Evolutionary conservation across 2,329 filamentous ascomycete genomes (phyloP).

Genomic region (Fusarium sp.): DNA sequence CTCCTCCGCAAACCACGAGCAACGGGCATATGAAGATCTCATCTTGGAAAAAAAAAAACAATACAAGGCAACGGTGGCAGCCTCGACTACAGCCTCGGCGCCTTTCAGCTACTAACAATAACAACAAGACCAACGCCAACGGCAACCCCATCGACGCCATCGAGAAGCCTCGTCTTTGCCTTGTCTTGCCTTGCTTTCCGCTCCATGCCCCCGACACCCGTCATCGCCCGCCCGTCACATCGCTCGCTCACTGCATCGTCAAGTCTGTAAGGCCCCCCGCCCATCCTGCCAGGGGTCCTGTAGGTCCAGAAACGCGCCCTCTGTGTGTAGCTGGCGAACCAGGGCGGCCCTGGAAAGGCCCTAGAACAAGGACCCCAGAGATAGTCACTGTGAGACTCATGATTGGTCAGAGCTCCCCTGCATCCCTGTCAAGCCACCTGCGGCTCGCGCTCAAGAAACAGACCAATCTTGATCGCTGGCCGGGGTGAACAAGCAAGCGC

Average conservation of each 20-base stretch:
- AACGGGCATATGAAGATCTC: slow-evolving; percentile 21
- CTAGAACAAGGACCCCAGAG: slow-evolving; percentile 21
- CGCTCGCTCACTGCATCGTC: slow-evolving; percentile 19
- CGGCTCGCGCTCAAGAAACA: slow-evolving; percentile 47
- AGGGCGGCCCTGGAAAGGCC: slow-evolving; percentile 16
- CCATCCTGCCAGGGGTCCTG: slow-evolving; percentile 16
- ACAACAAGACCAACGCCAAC: neutral
- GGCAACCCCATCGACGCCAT: neutral
- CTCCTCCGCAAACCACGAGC: slow-evolving; percentile 25
- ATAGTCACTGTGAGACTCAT: neutral
- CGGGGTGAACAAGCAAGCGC: slow-evolving; percentile 42
- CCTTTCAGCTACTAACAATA: neutral
- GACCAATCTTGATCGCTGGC: slow-evolving; percentile 57
- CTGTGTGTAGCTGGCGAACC: neutral
- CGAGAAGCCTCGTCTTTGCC: neutral
- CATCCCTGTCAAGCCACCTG: slow-evolving; percentile 37
- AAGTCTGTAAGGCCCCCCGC: slow-evolving; percentile 20
- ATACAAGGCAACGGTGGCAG: neutral
- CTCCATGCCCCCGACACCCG: slow-evolving; percentile 6
- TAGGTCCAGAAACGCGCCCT: slow-evolving; percentile 1
- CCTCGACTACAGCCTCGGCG: neutral
- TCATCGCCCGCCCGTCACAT: slow-evolving; percentile 35
- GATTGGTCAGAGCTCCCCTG: slow-evolving; percentile 22
- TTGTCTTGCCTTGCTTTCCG: neutral
- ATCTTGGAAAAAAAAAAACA: slow-evolving; percentile 6